These are phyloP conservation scores for Salix brachista DNA, from an alignment of 345 rosid genomes.

Conservation along the genomic window DNA sequence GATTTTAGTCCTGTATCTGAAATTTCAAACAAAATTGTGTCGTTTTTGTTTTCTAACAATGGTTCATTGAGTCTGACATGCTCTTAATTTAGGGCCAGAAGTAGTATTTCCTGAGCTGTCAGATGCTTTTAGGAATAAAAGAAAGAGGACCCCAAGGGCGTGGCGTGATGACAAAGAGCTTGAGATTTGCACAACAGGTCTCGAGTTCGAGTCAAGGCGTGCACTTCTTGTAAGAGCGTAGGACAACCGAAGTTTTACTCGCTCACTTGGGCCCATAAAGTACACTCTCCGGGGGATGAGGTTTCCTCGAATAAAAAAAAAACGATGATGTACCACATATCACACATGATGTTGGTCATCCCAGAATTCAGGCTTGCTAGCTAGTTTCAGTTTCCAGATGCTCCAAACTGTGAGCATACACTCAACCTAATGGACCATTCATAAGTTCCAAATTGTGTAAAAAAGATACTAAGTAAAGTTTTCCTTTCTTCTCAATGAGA, in stretches of 20 bases:
- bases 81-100: background rate
- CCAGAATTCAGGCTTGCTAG: background rate
- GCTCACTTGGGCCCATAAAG: too few species aligned
- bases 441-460: background rate
- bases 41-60: background rate
- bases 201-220: too few species aligned
- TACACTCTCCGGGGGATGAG: too few species aligned
- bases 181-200: too few species aligned
- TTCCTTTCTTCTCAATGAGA: background rate
- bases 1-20: background rate
- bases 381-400: background rate
- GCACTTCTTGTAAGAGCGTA: too few species aligned
- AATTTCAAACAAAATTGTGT: background rate
- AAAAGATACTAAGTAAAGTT: background rate
- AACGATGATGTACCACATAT: too few species aligned
- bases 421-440: background rate
- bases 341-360: background rate
- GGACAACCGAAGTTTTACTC: too few species aligned
- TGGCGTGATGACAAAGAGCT: too few species aligned
- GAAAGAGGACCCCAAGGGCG: too few species aligned
- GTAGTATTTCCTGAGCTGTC: background rate
- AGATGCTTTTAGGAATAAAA: background rate
- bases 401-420: background rate
- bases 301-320: too few species aligned
- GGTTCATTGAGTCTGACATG: background rate